phyloP scores from a whole-genome alignment of 2,329 filamentous ascomycete species.

The Dothideomycetes sp. region DNA sequence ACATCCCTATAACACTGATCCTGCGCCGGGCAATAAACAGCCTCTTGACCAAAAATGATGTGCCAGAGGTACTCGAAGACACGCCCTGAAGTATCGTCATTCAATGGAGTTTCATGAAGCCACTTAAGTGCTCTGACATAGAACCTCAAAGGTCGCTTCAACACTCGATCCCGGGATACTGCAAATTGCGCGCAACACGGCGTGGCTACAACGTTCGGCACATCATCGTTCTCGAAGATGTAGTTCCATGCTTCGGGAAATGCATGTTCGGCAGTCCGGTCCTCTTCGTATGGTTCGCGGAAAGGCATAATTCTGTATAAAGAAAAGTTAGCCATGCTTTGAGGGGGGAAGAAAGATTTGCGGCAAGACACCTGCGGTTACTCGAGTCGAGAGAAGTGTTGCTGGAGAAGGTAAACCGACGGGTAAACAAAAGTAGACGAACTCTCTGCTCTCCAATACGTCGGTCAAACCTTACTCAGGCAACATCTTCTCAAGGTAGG shows the following conservation, averaged over 20 bases:
- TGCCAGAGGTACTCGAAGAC: constrained; percentile 61
- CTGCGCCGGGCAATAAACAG: constrained; percentile 10
- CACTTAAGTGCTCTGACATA: constrained; percentile 52
- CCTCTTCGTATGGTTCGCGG: constrained; percentile 16
- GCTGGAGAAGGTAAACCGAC: too few species aligned
- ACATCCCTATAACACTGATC: constrained; percentile 11
- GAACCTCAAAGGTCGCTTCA: constrained; percentile 39
- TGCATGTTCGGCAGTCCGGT: constrained; percentile 16
- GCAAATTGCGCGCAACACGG: constrained; percentile 48
- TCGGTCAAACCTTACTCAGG: too few species aligned
- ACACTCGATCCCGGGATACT: constrained; percentile 46
- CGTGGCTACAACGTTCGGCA: constrained; percentile 18
- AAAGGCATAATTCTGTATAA: constrained; percentile 19
- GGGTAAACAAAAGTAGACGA: too few species aligned
- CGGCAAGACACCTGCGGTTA: too few species aligned
- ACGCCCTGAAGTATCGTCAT: constrained; percentile 43
- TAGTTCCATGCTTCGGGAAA: constrained; percentile 7
- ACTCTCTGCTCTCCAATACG: too few species aligned
- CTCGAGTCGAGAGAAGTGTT: too few species aligned
- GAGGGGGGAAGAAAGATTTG: too few species aligned
- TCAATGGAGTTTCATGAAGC: constrained; percentile 47
- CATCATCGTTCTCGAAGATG: constrained; percentile 20
- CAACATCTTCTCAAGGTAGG: too few species aligned
- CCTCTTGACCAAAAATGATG: constrained; percentile 9
- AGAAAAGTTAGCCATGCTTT: too few species aligned